Evolutionary conservation across 2,329 filamentous ascomycete genomes (phyloP), one percentile per base, ranked within the genome.

Genomic region (Sporothrix euskadiensis): DNA sequence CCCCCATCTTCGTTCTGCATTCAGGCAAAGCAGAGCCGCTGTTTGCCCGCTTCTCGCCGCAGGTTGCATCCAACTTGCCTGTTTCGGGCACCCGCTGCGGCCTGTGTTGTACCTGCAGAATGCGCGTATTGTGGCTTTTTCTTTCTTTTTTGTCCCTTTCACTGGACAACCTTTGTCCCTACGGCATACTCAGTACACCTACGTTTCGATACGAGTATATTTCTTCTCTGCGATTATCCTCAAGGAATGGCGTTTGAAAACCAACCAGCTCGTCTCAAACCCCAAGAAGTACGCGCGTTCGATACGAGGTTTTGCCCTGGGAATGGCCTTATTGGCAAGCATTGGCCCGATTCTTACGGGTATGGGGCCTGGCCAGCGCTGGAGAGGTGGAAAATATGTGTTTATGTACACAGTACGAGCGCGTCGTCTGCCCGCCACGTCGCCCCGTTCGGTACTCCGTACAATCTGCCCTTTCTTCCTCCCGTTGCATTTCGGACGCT

Each of bases 11-110:
- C 59, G 44, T 4, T 32, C 19, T 54, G 32, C 66, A 69, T 69
- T 69, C 66, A 69, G 66, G 66, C 66, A 69, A 69, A 39, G 30
- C 66, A 69, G 47, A 56, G 47, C 47, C 47, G 49, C n/a, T 32
- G 66, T 19, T 52, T 44, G 65, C 49, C 30, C 49, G 8, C 66
- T 30, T 56, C 26, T 44, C 19, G 49, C 66, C n/a, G 47, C 47
- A 65, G 47, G 47, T 32, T 66, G 65, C 47, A 39, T 69, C 26
- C 52, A 44, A 41, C 59, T 47, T 44, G n/a, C 10, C 68, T 22
- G n/a, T 26, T 14, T 54, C 26, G 39, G 39, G 39, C 57, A 61
- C 57, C 61, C 41, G 61, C 22, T 14, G 39, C 22, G 39, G 39
- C 39, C 35, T 32, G 22, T 41, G n/a, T n/a, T 22, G 19, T 54